Evolutionary conservation across 2,329 filamentous ascomycete species (phyloP).

Genomic region (Nigrograna mackinnonii): DNA sequence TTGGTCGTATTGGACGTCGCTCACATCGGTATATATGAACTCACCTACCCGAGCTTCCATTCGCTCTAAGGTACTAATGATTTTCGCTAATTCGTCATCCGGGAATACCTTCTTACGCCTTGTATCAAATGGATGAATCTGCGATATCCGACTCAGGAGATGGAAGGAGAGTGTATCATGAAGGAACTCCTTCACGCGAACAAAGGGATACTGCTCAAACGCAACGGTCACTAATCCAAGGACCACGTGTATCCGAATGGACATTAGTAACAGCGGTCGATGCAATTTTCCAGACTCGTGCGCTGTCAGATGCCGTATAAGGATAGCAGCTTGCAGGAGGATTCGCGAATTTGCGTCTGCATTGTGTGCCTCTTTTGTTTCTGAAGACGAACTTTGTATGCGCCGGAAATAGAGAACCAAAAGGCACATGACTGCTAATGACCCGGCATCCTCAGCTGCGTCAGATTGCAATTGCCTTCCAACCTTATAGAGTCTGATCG

Average conservation of each 20-base stretch:
- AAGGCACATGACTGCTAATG: constrained; percentile 25
- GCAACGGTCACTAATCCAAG: constrained; percentile 33
- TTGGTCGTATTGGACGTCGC: constrained; percentile 32
- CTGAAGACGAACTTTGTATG: too few relatives aligned
- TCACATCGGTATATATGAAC: constrained; percentile 27
- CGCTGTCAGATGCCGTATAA: constrained; percentile 25
- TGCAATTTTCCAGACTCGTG: constrained; percentile 27
- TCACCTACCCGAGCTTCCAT: constrained; percentile 31
- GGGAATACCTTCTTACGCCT: constrained; percentile 27
- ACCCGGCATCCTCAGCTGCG: constrained; percentile 16
- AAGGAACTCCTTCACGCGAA: constrained; percentile 38
- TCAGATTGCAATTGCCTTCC: constrained; percentile 7
- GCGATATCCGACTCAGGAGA: constrained; percentile 33
- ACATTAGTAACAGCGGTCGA: constrained; percentile 31
- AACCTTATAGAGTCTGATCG: constrained; percentile 18
- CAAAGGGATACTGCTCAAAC: constrained; percentile 28
- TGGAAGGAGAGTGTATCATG: constrained; percentile 34
- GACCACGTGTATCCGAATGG: constrained; percentile 32
- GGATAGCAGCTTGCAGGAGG: constrained; percentile 31
- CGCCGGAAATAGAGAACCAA: constrained; percentile 21
- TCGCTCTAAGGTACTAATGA: constrained; percentile 27
- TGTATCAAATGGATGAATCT: constrained; percentile 36
- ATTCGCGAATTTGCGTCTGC: constrained; percentile 20
- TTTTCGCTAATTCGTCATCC: constrained; percentile 30
- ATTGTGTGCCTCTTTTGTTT: too few relatives aligned